Evolutionary conservation across 345 rosid genomes (phyloP).

Genomic region (Citrus reticulata): DNA sequence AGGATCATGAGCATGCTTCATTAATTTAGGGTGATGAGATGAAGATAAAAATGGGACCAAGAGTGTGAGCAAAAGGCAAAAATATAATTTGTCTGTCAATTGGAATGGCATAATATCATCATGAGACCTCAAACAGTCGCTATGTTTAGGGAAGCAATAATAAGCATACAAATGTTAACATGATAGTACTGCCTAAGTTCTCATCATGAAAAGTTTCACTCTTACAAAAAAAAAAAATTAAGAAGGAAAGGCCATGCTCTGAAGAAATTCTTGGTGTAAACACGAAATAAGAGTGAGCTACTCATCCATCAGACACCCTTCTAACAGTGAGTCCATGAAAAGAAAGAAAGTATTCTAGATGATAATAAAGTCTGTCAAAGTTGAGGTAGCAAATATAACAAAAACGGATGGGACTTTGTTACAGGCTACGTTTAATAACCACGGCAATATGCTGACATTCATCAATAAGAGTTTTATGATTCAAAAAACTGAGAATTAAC

Average conservation of each 20-base stretch:
- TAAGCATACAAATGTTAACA: neutral
- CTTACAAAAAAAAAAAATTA: too few species aligned
- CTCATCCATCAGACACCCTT: neutral
- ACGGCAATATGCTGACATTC: neutral
- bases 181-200: too few species aligned
- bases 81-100: neutral
- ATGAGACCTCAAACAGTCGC: neutral
- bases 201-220: neutral
- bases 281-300: neutral
- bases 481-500: neutral
- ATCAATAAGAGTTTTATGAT: neutral
- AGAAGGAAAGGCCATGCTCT: neutral
- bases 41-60: neutral
- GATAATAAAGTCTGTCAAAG: neutral
- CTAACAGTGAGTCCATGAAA: neutral
- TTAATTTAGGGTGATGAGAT: neutral
- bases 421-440: neutral
- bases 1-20: neutral
- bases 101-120: neutral
- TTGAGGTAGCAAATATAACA: neutral
- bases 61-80: neutral
- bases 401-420: neutral
- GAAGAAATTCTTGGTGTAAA: neutral
- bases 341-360: neutral
- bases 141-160: neutral